These are phyloP conservation scores for Claviceps sp. DNA, from an alignment of 2,329 filamentous ascomycete species.

Conservation along the genomic window DNA sequence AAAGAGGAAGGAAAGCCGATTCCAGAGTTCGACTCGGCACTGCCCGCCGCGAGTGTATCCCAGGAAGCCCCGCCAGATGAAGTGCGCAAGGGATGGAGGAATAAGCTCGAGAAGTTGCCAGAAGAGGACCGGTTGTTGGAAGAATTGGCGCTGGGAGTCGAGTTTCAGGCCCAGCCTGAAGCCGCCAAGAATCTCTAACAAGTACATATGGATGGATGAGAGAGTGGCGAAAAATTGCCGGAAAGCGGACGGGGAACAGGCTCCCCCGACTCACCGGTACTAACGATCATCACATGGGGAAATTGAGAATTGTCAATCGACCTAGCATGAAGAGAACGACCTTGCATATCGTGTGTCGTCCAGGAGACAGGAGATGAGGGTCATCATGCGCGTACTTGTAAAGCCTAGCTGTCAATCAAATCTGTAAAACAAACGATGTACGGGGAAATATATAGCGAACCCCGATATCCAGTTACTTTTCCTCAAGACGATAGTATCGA, in stretches of 20 bases:
- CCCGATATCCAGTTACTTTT: no score
- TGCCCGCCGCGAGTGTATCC: conserved; percentile 24
- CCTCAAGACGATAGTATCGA: no score
- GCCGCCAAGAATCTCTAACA: conserved; percentile 38
- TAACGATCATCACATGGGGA: conserved; percentile 10
- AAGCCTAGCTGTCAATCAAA: background rate
- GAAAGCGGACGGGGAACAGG: conserved; percentile 18
- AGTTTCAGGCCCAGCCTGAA: conserved; percentile 46
- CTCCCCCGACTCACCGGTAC: conserved; percentile 17
- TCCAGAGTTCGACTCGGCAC: conserved; percentile 45
- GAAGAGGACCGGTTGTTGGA: conserved; percentile 47
- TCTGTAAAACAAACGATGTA: background rate
- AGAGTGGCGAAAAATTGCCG: conserved; percentile 41
- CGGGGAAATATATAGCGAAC: background rate
- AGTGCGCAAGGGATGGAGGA: conserved; percentile 37
- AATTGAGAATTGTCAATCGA: background rate
- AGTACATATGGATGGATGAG: conserved; percentile 40
- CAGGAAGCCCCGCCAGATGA: conserved; percentile 25
- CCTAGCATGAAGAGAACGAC: background rate
- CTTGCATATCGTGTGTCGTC: background rate
- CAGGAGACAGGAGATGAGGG: background rate
- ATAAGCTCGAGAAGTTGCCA: conserved; percentile 43
- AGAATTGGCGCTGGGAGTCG: conserved; percentile 48
- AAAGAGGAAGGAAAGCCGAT: conserved; percentile 44
- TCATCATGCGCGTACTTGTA: background rate